Evolutionary conservation across 1,284 basidiomycete genomes (phyloP).

Genomic region (Malassezia restricta): DNA sequence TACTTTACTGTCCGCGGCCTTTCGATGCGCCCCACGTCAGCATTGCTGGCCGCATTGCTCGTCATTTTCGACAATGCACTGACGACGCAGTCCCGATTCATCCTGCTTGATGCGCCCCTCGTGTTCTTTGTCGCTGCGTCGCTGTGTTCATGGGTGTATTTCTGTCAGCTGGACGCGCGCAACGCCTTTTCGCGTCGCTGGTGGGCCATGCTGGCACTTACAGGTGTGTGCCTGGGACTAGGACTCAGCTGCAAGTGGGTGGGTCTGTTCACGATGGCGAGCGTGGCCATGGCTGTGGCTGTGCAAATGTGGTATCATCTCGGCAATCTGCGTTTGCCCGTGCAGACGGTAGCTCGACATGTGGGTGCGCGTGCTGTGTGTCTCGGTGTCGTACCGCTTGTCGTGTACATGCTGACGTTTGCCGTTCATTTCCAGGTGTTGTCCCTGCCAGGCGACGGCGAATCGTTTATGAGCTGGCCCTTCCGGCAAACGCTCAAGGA

Average conservation of each 20-base stretch:
- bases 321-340: slow-evolving; percentile 70
- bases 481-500: slow-evolving; percentile 95
- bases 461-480: slow-evolving; percentile 96
- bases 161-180: slow-evolving; percentile 72
- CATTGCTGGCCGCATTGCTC: slow-evolving; percentile 75
- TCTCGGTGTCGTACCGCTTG: slow-evolving; percentile 67
- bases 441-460: slow-evolving; percentile 80
- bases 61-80: slow-evolving; percentile 94
- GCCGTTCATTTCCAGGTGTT: slow-evolving; percentile 83
- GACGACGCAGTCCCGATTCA: slow-evolving; percentile 86
- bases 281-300: slow-evolving; percentile 72
- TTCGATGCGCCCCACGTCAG: slow-evolving; percentile 68
- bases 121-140: slow-evolving; percentile 94
- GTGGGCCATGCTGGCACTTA: slow-evolving; percentile 86
- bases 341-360: slow-evolving; percentile 65
- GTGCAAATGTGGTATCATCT: slow-evolving; percentile 80
- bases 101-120: slow-evolving; percentile 90
- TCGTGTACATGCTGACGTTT: slow-evolving; percentile 94
- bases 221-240: slow-evolving; percentile 77
- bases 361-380: slow-evolving; percentile 79
- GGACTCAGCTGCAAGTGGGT: slow-evolving; percentile 96
- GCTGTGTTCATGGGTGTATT: slow-evolving; percentile 72
- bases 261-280: slow-evolving; percentile 95
- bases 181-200: slow-evolving; percentile 65
- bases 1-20: slow-evolving; percentile 88